Evolutionary conservation across 2,329 filamentous ascomycete species (phyloP), one percentile per base, ranked within the genome.

Genomic region (Colletotrichum australisinense): DNA sequence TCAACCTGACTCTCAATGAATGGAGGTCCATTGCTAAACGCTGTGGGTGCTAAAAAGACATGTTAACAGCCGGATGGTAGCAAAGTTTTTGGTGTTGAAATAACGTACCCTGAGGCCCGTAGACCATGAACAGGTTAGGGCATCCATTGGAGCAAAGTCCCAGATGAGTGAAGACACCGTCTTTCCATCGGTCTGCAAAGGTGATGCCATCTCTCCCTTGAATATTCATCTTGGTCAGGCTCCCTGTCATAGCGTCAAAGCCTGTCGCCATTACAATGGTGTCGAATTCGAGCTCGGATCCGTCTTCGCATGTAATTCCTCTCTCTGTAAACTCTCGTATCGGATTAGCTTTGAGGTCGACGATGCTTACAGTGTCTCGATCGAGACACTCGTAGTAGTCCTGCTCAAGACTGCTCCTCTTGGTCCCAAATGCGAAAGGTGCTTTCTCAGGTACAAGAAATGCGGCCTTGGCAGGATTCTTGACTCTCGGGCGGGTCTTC

Each of bases 341-440:
- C 0, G 84, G 81, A 2, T 82, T 84, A 9, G 81, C 76, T 8
- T 84, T 85, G 16, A 88, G 74, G 57, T 86, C 81, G 1, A 89
- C 79, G 4, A 89, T 73, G 0, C 85, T 77, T 1, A 89, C 85
- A 32, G 87, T 84, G 0, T 81, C 78, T n/a, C 81, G 81, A 72
- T 88, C 84, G 66, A 86, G 83, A 3, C 84, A 80, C 72, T 90
- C 88, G 73, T 86, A 90, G 76, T 87, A 89, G 55, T 81, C 79
- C 38, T 85, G 79, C 74, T 90, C 88, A 0, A 89, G 81, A 0
- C 80, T 83, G 3, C 81, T 81, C 0, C 86, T 82, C 76, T 87
- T 89, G 7, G 81, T 83, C 4, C 84, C 87, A 74, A 86, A 88
- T 3, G 82, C 80, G 58, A 88, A 84, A 3, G 83, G 84, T 52